A percentile compares a stretch with the other conserved stretches of the same genome.
Conservation (phyloP, 1,284 basidiomycete genomes). For the Thelephora terrestris region DNA sequence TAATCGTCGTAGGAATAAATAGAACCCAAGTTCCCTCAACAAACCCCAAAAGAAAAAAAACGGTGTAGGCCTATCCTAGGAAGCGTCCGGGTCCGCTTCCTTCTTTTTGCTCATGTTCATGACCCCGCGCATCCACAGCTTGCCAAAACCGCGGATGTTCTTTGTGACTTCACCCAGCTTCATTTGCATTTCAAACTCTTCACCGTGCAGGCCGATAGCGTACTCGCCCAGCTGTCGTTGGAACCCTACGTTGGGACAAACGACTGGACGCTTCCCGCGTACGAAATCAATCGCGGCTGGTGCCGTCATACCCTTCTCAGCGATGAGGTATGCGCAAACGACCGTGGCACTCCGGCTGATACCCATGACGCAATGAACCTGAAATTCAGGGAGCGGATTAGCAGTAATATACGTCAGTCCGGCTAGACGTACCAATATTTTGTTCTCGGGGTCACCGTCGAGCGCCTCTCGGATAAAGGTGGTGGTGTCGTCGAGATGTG, state of each 20-base stretch:
- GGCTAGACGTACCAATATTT: constrained; percentile 44
- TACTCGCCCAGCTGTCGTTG: constrained; percentile 25
- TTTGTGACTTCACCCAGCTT: neutral
- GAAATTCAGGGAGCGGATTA: constrained; percentile 10
- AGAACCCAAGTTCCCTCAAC: neutral
- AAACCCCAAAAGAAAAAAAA: neutral
- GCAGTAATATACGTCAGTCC: neutral
- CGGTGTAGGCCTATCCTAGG: neutral
- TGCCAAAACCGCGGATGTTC: neutral
- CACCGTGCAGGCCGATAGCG: constrained; percentile 13
- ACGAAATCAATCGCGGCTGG: constrained; percentile 24
- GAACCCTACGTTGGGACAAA: constrained; percentile 28
- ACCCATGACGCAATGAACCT: constrained; percentile 48
- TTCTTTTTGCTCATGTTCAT: neutral
- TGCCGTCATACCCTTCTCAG: constrained; percentile 22
- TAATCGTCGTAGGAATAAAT: neutral
- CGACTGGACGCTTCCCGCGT: constrained; percentile 20
- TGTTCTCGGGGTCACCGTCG: constrained; percentile 31
- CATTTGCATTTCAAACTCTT: neutral
- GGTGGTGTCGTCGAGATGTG: constrained; percentile 26
- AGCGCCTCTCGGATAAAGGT: constrained; percentile 31
- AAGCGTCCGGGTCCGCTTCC: neutral
- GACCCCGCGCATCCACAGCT: neutral
- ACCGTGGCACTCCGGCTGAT: constrained; percentile 43
- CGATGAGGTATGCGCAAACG: constrained; percentile 44